Percentiles rank a stretch among this genome's conserved stretches.
Conservation (phyloP, 148 eudicot genomes). For the Fagopyrum tataricum region DNA sequence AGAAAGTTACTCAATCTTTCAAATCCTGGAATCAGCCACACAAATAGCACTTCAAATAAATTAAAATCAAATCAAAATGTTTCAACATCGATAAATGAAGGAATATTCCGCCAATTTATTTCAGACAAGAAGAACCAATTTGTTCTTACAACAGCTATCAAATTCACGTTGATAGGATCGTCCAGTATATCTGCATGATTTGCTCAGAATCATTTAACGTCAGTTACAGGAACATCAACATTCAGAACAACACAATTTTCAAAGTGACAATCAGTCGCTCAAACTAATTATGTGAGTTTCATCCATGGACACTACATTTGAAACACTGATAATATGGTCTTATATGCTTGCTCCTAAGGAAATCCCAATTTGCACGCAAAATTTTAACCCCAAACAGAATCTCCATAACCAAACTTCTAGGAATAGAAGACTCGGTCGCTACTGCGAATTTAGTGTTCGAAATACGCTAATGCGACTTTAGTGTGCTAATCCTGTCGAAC, state of each 20-base stretch:
- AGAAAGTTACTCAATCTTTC: neutral
- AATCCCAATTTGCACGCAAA: neutral
- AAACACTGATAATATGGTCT: neutral
- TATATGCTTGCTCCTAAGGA: neutral
- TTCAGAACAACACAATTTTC: neutral
- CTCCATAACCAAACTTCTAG: neutral
- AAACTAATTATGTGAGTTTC: neutral
- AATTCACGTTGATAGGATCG: neutral
- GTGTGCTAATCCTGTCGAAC: neutral
- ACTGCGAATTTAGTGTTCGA: neutral
- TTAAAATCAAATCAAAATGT: neutral
- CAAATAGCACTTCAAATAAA: neutral
- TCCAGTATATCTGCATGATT: neutral
- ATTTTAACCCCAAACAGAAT: neutral
- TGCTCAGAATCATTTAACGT: neutral
- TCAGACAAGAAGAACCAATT: neutral
- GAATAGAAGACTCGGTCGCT: neutral
- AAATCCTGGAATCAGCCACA: neutral
- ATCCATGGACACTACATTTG: neutral
- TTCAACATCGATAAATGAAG: neutral
- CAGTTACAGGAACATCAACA: neutral
- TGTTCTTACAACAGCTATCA: neutral
- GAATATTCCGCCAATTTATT: neutral
- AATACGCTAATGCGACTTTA: neutral
- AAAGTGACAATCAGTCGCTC: neutral